Evolutionary conservation across 2,329 filamentous ascomycete genomes (phyloP), one percentile per base, ranked within the genome.

Genomic region (Zymoseptoria brevis): DNA sequence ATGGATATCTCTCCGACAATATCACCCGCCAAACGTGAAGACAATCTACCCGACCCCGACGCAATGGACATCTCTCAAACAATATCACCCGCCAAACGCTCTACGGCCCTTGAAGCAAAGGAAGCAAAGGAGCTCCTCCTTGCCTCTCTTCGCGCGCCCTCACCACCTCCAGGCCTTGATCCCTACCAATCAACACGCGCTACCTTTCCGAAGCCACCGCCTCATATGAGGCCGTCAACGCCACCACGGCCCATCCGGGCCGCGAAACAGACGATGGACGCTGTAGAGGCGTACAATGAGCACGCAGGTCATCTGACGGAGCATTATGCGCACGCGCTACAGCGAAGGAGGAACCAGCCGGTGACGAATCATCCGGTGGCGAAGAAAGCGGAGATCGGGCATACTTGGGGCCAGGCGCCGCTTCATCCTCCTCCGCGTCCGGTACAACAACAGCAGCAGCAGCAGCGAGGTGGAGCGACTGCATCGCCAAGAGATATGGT

Each of bases 211-310:
- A n/a, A 30, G 19, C 48, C 45, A 4, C 55, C 62, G 4, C 13
- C 57, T 8, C 52, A 50, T 1, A 55, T 65, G 9, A 50, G n/a
- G 16, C 66, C 65, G 56, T 57, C 54, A 4, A 54, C 61, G 0
- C 60, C 56, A 5, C 59, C 62, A 5, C 49, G 53, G 16, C 55
- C 61, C 22, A 57, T 66, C 13, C 54, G 35, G 21, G 29, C 57
- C 16, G 60, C 62, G 2, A 63, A 60, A 29, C 59, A 66, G 30
- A 54, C 56, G 2, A 29, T 63, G 8, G 58, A 63, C 19, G 56
- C 57, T 21, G 54, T 69, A 8, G 60, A 58, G 4, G 53, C 53
- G 13, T 69, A 69, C 51, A 66, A 69, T 21, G 30, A 56, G 22
- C 62, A 62, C 35, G 66, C 65, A 7, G 48, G 45, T 48, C 49